Base-by-base conservation (phyloP, 495 filamentous ascomycete genomes). In the Tetracladium setigerum region DNA sequence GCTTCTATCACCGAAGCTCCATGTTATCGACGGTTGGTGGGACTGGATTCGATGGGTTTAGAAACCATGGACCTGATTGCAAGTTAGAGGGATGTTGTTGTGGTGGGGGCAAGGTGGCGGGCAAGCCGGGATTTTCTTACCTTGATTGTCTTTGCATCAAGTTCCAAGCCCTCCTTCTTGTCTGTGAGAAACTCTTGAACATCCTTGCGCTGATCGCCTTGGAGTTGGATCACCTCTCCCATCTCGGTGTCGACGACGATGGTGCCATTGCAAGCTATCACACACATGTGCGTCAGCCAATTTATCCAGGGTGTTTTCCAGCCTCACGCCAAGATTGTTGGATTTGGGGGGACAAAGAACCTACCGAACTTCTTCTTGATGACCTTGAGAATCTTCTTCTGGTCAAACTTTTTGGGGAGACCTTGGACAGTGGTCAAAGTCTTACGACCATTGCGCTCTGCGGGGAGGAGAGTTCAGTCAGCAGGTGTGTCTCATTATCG, bases 371-470 rank as follows among this genome's bases (percentile, higher is more conserved):
- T 89, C 81, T 97, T 97, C 82, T 97, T 97, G 79, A 97, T 92
- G 70, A 95, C 89, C 78, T 96, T 96, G 62, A 98, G 79, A 64
- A 98, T 95, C 76, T 96, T 96, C 82, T 96, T 97, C 71, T 89
- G 89, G 71, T 95, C 91, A 66, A 95, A 96, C 66, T 95, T 95
- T 77, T 89, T 89, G 46, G 92, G 89, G 54, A 98, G 81, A 69
- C 92, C 92, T 78, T 97, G 90, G 57, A 97, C 89, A 57, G 92
- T 98, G 55, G 92, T 98, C 87, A 98, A 81, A 72, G 92, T 97
- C 81, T 98, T 98, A 69, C 94, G 94, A 83, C 92, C 92, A 97
- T 97, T 98, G 73, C 92, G 94, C 81, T 97, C 92, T 97, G 66
- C 49, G 42, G 13, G 36, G 33, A 39, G 12, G 48, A 47, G 39